Percentiles rank a stretch among this genome's conserved stretches.
Conservation (phyloP, 768 basidiomycete genomes). For the Leccinellum luteum region DNA sequence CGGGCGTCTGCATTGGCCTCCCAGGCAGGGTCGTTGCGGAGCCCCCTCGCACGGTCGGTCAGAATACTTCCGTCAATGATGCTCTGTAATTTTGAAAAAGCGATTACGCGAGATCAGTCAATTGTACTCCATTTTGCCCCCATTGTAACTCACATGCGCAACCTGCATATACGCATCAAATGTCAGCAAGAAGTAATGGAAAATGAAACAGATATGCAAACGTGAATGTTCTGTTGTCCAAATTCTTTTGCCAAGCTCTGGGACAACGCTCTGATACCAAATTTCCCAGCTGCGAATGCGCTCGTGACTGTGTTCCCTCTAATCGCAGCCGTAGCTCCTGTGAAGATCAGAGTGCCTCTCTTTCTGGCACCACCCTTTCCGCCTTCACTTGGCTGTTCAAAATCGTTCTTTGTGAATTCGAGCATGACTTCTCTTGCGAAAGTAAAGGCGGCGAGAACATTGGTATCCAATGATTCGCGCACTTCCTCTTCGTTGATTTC, state of each 20-base stretch:
- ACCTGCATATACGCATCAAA: constrained; percentile 36
- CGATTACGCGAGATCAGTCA: not conserved
- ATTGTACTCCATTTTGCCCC: not conserved
- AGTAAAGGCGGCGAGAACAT: constrained; percentile 57
- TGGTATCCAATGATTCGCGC: constrained; percentile 46
- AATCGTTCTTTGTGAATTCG: constrained; percentile 54
- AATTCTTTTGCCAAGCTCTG: constrained; percentile 78
- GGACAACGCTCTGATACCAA: constrained; percentile 57
- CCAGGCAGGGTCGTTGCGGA: constrained; percentile 36
- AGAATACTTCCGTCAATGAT: constrained; percentile 66
- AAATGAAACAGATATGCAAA: constrained; percentile 21
- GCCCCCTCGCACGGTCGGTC: constrained; percentile 35
- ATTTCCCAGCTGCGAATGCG: constrained; percentile 63
- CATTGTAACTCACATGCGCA: constrained; percentile 53
- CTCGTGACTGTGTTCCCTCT: constrained; percentile 63
- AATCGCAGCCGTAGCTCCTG: constrained; percentile 66
- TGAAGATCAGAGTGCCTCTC: constrained; percentile 66
- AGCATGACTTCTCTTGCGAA: constrained; percentile 62
- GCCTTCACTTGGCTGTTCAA: constrained; percentile 40
- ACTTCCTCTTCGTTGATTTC: constrained; percentile 59
- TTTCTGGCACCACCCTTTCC: constrained; percentile 44
- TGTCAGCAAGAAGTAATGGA: not conserved
- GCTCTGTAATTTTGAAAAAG: constrained; percentile 36
- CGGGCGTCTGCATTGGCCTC: constrained; percentile 44
- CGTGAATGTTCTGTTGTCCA: constrained; percentile 72